Evolutionary conservation across 352 stramenopile species (phyloP).

Genomic region (Phytopythium boreale): DNA sequence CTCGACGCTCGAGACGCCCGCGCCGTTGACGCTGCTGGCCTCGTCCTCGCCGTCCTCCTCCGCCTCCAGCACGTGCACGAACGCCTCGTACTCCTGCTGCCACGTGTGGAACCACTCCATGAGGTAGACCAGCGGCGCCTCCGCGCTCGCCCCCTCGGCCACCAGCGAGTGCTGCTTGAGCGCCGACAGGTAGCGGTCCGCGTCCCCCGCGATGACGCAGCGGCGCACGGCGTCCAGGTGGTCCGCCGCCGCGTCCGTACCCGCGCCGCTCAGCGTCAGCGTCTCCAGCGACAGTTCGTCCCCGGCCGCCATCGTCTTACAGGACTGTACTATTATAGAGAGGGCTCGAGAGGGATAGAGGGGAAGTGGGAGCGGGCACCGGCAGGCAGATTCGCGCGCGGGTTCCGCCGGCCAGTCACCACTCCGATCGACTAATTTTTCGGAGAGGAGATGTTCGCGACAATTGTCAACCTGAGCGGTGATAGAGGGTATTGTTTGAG

Average conservation of each 20-base stretch:
- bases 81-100: conserved; percentile 86
- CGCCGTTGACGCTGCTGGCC: conserved; percentile 10
- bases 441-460: not conserved
- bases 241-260: conserved; percentile 28
- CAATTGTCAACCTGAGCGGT: not conserved
- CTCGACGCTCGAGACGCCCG: conserved; percentile 20
- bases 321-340: not conserved
- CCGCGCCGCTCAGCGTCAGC: conserved; percentile 38
- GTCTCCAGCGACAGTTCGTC: conserved; percentile 41
- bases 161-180: conserved; percentile 23
- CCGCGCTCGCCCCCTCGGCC: conserved; percentile 18
- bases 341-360: not conserved
- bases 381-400: not conserved
- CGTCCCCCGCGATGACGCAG: conserved; percentile 54
- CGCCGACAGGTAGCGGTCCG: conserved; percentile 38
- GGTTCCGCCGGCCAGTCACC: not conserved
- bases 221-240: conserved; percentile 53
- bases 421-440: not conserved
- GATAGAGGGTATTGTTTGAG: not conserved
- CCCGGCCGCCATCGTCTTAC: conserved; percentile 15
- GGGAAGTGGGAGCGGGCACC: not conserved
- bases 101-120: conserved; percentile 87
- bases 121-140: conserved; percentile 57
- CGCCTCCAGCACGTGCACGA: conserved; percentile 63
- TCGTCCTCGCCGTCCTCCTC: conserved; percentile 41